These are phyloP conservation scores for Didymella glomerata DNA, from an alignment of 2,329 filamentous ascomycete species.

Conservation along the genomic window DNA sequence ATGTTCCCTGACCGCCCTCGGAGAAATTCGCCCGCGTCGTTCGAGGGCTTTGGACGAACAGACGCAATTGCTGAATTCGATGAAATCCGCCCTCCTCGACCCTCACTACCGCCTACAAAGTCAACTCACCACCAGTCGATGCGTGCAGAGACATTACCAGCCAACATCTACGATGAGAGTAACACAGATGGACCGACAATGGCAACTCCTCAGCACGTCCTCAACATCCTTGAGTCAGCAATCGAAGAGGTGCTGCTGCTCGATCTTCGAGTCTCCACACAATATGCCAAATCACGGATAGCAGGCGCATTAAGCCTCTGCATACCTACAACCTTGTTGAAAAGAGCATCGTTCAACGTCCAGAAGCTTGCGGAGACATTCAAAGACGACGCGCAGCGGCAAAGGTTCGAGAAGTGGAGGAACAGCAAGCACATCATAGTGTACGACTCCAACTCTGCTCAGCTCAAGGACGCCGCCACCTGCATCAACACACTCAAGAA, in stretches of 20 bases:
- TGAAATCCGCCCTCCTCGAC: slow-evolving; percentile 42
- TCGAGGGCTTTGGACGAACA: slow-evolving; percentile 49
- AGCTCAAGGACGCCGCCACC: slow-evolving; percentile 80
- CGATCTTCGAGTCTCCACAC: slow-evolving; percentile 86
- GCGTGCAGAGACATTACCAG: slow-evolving; percentile 59
- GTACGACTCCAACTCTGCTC: slow-evolving; percentile 80
- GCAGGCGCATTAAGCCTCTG: slow-evolving; percentile 87
- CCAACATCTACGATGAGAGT: slow-evolving; percentile 34
- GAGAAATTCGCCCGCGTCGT: slow-evolving; percentile 58
- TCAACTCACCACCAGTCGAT: slow-evolving; percentile 29
- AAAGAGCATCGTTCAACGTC: slow-evolving; percentile 88
- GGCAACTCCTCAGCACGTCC: slow-evolving; percentile 58
- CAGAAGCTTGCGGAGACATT: slow-evolving; percentile 89
- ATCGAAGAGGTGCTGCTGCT: slow-evolving; percentile 72
- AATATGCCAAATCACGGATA: slow-evolving; percentile 79
- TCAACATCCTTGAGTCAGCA: slow-evolving; percentile 58
- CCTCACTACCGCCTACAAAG: slow-evolving; percentile 43
- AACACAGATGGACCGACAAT: slow-evolving; percentile 50
- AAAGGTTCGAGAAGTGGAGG: slow-evolving; percentile 79
- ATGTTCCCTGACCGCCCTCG: slow-evolving; percentile 55
- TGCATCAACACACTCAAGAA: slow-evolving; percentile 92
- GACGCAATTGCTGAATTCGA: slow-evolving; percentile 48
- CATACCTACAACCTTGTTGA: slow-evolving; percentile 92
- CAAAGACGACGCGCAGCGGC: slow-evolving; percentile 72
- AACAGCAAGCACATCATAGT: slow-evolving; percentile 80